These are phyloP conservation scores for Leccinum boreale DNA, from an alignment of 768 basidiomycete species.

Conservation along the genomic window DNA sequence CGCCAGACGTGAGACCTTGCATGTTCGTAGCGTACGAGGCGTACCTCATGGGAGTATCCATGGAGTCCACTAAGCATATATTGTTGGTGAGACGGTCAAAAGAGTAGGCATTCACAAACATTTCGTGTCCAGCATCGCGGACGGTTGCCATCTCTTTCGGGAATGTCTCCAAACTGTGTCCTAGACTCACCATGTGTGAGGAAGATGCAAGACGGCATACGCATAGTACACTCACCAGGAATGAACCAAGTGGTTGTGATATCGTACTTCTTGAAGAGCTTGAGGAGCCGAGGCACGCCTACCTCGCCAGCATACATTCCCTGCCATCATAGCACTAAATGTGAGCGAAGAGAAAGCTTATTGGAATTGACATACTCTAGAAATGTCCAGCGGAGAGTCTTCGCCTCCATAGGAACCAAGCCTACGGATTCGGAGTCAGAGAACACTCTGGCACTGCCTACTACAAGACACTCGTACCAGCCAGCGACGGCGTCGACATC, in stretches of 20 bases:
- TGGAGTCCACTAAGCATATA: conserved; percentile 49
- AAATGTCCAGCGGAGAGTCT: conserved; percentile 67
- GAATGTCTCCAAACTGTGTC: conserved; percentile 74
- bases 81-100: background rate
- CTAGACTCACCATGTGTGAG: conserved; percentile 26
- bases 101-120: conserved; percentile 34
- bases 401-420: conserved; percentile 76
- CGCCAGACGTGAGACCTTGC: background rate
- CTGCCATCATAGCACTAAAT: conserved; percentile 16
- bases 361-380: conserved; percentile 37
- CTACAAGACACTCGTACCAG: conserved; percentile 40
- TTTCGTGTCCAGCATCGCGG: conserved; percentile 71
- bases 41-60: conserved; percentile 68
- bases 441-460: background rate
- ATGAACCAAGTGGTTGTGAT: conserved; percentile 75
- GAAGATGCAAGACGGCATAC: background rate
- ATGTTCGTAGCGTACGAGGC: background rate
- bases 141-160: conserved; percentile 66
- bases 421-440: conserved; percentile 34
- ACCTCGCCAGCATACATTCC: conserved; percentile 79
- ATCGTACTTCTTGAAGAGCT: conserved; percentile 68
- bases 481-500: conserved; percentile 79
- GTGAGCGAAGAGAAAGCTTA: background rate
- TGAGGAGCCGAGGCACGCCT: conserved; percentile 63
- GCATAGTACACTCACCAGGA: conserved; percentile 41